Evolutionary conservation across 495 filamentous ascomycete species (phyloP).

Genomic region (Ascodesmis nigricans): DNA sequence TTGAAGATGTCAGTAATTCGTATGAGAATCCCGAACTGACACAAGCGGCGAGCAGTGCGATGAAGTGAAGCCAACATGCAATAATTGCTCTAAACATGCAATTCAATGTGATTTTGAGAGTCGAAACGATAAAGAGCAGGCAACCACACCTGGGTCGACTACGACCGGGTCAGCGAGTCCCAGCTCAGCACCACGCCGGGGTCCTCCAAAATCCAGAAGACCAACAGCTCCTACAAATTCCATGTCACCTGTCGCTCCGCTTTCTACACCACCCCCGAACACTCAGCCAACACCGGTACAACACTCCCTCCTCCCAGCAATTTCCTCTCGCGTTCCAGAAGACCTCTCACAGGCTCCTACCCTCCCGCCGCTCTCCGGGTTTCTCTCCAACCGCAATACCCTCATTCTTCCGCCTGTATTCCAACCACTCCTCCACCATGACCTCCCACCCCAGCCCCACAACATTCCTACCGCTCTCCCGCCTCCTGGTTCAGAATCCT

Average conservation of each 20-base stretch:
- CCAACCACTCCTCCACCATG: neutral
- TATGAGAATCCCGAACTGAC: neutral
- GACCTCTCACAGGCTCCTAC: neutral
- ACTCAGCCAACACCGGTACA: neutral
- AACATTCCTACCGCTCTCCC: neutral
- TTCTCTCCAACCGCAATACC: neutral
- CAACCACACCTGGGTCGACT: neutral
- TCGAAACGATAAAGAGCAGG: neutral
- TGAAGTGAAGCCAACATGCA: conserved; percentile 37
- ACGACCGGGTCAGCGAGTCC: neutral
- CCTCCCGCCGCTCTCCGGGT: neutral
- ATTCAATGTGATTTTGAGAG: conserved; percentile 35
- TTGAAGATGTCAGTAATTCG: neutral
- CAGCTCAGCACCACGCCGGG: neutral
- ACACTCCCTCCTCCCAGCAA: neutral
- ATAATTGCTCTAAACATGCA: conserved; percentile 41
- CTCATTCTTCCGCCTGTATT: neutral
- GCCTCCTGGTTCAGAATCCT: neutral
- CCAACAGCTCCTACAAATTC: neutral
- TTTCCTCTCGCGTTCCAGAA: neutral
- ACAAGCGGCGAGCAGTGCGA: conserved; percentile 30
- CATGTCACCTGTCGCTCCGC: neutral
- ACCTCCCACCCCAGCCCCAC: neutral
- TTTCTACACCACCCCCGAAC: neutral
- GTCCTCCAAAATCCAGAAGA: neutral